Evolutionary conservation across 805 yeast species (phyloP).

Genomic region (Pichia scutulata): DNA sequence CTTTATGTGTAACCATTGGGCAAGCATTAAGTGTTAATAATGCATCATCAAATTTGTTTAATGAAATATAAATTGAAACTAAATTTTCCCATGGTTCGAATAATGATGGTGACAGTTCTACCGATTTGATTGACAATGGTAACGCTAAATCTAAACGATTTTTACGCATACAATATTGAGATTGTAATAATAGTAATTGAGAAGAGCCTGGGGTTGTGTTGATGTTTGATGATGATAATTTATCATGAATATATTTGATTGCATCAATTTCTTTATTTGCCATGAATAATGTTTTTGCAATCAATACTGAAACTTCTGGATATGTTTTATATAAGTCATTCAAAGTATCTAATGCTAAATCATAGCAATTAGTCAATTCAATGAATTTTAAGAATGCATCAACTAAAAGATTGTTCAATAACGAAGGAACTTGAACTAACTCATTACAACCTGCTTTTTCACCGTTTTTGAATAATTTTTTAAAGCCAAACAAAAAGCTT

Average conservation of each 20-base stretch:
- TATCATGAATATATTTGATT: conserved; percentile 42
- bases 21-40: conserved; percentile 67
- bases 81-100: conserved; percentile 67
- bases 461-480: conserved; percentile 58
- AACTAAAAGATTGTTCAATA: conserved; percentile 59
- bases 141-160: conserved; percentile 49
- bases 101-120: conserved; percentile 66
- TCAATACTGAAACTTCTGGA: conserved; percentile 49
- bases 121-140: conserved; percentile 54
- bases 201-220: conserved; percentile 48
- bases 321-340: conserved; percentile 43
- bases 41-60: conserved; percentile 65
- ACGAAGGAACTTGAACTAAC: conserved; percentile 61
- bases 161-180: conserved; percentile 48
- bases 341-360: conserved; percentile 53
- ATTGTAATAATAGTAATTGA: conserved; percentile 46
- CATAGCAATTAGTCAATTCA: conserved; percentile 57
- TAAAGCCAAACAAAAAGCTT: conserved; percentile 57
- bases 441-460: conserved; percentile 55
- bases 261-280: conserved; percentile 57
- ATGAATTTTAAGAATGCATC: conserved; percentile 64
- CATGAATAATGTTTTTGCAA: conserved; percentile 45
- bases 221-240: conserved; percentile 15
- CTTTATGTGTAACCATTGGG: conserved; percentile 73
- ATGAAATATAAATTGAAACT: conserved; percentile 53